Evolutionary conservation across 306 rosid genomes (phyloP), one percentile per base, ranked within the genome.

Genomic region (Ziziphus jujuba): DNA sequence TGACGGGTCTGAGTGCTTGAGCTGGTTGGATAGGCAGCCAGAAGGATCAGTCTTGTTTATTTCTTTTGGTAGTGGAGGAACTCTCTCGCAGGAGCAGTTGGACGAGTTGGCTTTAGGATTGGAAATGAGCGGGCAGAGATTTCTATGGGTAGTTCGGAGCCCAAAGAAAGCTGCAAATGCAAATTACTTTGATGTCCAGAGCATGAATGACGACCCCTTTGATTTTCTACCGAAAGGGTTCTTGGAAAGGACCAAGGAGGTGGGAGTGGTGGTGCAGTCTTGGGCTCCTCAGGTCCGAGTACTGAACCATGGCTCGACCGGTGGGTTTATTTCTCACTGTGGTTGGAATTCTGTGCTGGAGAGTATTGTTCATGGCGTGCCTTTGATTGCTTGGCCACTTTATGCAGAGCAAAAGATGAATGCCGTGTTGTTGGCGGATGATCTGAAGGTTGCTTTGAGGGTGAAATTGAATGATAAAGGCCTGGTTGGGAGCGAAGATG

Each of bases 311-410:
- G 51, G 0, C 0, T 66, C 74, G 15, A 66, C 55, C 0, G 70
- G 77, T 0, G 74, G 81, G 56, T 71, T 71, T 11, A 5, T 77
- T 54, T 21, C 34, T 8, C 81, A 77, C 17, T 77, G 66, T 10
- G 77, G 81, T 31, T 77, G 73, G 81, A 77, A 77, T 44, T 77
- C 81, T 1, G 55, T 53, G 5, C 31, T 71, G 7, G 77, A 77
- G 54, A 77, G 77, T 33, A 23, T 71, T 6, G 55, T 72, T 19
- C 5, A 66, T 20, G 70, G 66, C 3, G 62, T 66, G 28, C 70
- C 70, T 7, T 33, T 66, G 40, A 55, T 77, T 36, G 70, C 77
- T 4, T 77, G 77, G 81, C 77, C 77, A 3, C 77, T 77, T 2
- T 71, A 31, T 22, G 77, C 70, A 0, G 74, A 77, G 70, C 81